Evolutionary conservation across 331 rosid species (phyloP), one percentile per base, ranked within the genome.

Genomic region (Malus hybrid): DNA sequence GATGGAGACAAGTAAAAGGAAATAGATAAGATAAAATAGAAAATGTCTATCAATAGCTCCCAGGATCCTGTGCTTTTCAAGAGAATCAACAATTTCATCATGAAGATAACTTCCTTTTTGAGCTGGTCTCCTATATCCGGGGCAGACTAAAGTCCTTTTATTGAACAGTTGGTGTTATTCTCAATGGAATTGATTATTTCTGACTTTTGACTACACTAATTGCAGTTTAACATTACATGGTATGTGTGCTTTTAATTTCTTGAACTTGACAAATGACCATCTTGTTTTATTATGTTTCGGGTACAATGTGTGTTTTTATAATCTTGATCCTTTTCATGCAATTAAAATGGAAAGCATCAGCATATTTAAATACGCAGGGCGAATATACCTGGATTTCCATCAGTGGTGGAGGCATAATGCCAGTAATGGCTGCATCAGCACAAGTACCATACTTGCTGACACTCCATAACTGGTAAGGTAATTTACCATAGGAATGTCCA

Each of bases 391-490:
- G 97, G 64, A 87, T 80, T 85, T 95, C 99, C 96, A 92, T 86
- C 67, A 95, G 81, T 2, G 97, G 99, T n/a, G 99, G 97, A 68
- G 93, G 99, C 99, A 95, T 95, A 76, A 86, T 87, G 65, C 99
- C 96, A 48, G 90, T 81, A 65, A 95, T 79, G 57, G 99, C 99
- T 32, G 96, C 99, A 87, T 92, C 99, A 57, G 93, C 87, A 87
- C 99, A 92, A 76, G 79, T 79, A 62, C 96, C 95, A 71, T 85
- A 81, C 78, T 92, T 92, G 89, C 96, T 89, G 77, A 95, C 90
- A 84, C 87, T 95, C 99, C 97, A 95, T 65, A 90, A 69, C 83
- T 92, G 97, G 61, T 74, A 88, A 44, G 91, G 90, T 76, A 95
- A 82, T 80, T 76, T 86, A 67, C 67, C 90, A 81, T 63, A 73